Evolutionary conservation across 768 basidiomycete species (phyloP).

Genomic region (Suillus spraguei): DNA sequence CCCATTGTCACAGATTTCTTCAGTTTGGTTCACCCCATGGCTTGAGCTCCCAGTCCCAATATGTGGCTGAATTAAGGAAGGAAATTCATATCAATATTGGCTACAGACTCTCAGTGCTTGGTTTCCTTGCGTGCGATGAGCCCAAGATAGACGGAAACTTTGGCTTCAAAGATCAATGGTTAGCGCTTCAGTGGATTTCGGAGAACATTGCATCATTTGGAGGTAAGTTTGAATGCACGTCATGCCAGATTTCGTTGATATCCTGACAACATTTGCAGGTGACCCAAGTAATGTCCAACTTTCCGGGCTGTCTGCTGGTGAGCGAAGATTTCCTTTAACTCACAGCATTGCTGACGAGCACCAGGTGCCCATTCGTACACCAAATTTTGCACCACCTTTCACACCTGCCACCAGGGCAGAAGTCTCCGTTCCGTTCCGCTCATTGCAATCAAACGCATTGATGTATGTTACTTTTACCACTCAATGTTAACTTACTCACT

Average conservation of each 20-base stretch:
- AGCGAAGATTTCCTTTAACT: background rate
- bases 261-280: slow-evolving; percentile 39
- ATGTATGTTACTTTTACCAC: slow-evolving; percentile 42
- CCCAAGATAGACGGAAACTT: slow-evolving; percentile 71
- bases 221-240: slow-evolving; percentile 43
- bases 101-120: slow-evolving; percentile 76
- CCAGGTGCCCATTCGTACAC: slow-evolving; percentile 76
- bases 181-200: slow-evolving; percentile 72
- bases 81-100: slow-evolving; percentile 81
- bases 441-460: slow-evolving; percentile 76
- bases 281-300: slow-evolving; percentile 62
- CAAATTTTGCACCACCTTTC: slow-evolving; percentile 74
- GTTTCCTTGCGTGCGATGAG: slow-evolving; percentile 69
- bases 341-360: background rate
- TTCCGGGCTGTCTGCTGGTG: slow-evolving; percentile 74
- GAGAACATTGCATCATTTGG: slow-evolving; percentile 71
- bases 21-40: slow-evolving; percentile 79
- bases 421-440: slow-evolving; percentile 69
- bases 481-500: slow-evolving; percentile 2
- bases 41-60: slow-evolving; percentile 63
- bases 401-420: slow-evolving; percentile 52
- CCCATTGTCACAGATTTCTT: slow-evolving; percentile 54
- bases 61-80: slow-evolving; percentile 59
- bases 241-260: background rate
- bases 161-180: slow-evolving; percentile 86